Evolutionary conservation across 2,329 filamentous ascomycete species (phyloP).

Genomic region (Fusarium piperis): DNA sequence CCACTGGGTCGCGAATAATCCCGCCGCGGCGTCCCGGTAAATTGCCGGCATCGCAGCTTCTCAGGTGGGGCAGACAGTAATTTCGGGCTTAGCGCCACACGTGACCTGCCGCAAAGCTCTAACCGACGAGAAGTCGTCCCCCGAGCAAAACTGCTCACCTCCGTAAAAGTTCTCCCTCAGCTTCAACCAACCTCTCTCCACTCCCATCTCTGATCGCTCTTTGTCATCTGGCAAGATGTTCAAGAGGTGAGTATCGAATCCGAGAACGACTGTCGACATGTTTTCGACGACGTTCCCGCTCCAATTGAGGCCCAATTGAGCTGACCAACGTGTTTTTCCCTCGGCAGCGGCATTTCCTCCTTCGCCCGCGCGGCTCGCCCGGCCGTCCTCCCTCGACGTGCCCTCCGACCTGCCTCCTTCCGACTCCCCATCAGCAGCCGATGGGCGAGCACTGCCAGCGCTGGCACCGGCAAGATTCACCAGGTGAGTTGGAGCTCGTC

Average conservation of each 20-base stretch:
- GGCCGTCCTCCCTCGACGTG: constrained; percentile 66
- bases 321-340: constrained; percentile 45
- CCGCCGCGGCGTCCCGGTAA: constrained; percentile 42
- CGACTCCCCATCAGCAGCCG: constrained; percentile 65
- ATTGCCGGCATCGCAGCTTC: constrained; percentile 44
- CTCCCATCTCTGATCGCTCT: constrained; percentile 70
- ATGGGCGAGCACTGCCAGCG: constrained; percentile 67
- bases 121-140: constrained; percentile 53
- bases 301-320: constrained; percentile 63
- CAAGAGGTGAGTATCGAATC: constrained; percentile 73
- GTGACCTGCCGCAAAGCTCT: constrained; percentile 55
- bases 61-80: constrained; percentile 32
- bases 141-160: constrained; percentile 60
- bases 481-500: constrained; percentile 60
- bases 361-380: constrained; percentile 71
- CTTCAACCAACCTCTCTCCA: constrained; percentile 65
- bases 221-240: constrained; percentile 81
- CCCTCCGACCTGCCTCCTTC: constrained; percentile 65
- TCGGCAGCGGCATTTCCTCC: constrained; percentile 72
- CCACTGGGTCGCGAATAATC: constrained; percentile 40
- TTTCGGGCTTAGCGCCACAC: constrained; percentile 48
- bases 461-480: constrained; percentile 74
- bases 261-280: constrained; percentile 43
- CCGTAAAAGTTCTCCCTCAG: constrained; percentile 60
- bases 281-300: constrained; percentile 31